Evolutionary conservation across 164 flowering plant genomes (phyloP), one percentile per base, ranked within the genome.

Genomic region (Annona squamosa): DNA sequence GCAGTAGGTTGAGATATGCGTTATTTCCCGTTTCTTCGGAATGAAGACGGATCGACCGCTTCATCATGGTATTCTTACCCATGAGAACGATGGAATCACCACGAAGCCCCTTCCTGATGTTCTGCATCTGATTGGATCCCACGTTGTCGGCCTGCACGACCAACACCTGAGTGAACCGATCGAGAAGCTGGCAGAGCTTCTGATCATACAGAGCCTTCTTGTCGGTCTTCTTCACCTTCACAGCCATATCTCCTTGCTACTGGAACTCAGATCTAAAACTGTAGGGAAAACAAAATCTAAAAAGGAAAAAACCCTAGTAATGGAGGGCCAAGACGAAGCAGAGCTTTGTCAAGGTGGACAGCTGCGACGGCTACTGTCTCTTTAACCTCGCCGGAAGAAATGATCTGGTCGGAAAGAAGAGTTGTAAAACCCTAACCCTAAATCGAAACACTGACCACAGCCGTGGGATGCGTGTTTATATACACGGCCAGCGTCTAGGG

Each of bases 111-210:
- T 74, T 81, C 4, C 98, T 73, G 12, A 92, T 92, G 76, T 78
- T 87, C 85, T 92, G 98, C 26, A 91, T 73, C 85, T 91, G 94
- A 46, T 82, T 90, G 46, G 97, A 91, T 4, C 97, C 97, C 2
- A 90, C 97, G 61, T 91, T 91, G 77, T 91, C 97, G 0, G 97
- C 94, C 0, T 87, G 88, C 4, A 74, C 93, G 1, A 86, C 9
- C 66, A 92, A 77, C 48, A 91, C 79, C 82, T 91, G 97, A 52
- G 69, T 82, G 84, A 78, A 91, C 71, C 87, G 89, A 26, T 92
- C 93, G 0, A 92, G 82, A 13, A 87, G 80, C 79, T 85, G 76
- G 82, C 94, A 90, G 4, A 91, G 89, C 84, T 88, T 91, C 45
- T 78, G 63, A 46, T 92, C 93, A 78, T 92, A 92, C 0, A 82